phyloP scores from a whole-genome alignment of 2,329 filamentous ascomycete species.

The Nothopassalora personata region DNA sequence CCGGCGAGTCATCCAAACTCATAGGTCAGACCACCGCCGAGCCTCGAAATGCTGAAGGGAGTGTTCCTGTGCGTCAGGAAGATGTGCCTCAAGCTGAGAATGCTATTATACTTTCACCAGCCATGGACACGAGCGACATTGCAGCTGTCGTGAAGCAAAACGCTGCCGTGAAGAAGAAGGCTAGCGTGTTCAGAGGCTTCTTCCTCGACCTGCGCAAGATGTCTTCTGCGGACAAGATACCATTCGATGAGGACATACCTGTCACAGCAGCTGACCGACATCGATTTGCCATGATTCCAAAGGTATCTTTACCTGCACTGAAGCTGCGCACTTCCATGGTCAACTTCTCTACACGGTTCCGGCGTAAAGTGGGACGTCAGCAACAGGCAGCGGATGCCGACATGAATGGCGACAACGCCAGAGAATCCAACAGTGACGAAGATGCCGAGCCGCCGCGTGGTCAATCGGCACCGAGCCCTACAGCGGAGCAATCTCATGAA shows the following conservation, averaged over 20 bases:
- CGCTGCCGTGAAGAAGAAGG: conserved; percentile 7
- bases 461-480: background rate
- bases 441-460: background rate
- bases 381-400: background rate
- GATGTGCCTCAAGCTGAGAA: background rate
- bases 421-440: background rate
- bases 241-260: background rate
- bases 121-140: background rate
- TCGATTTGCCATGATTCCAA: background rate
- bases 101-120: background rate
- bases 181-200: conserved; percentile 8
- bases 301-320: background rate
- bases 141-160: background rate
- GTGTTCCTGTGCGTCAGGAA: background rate
- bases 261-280: background rate
- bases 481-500: too few species aligned
- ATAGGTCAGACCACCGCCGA: background rate
- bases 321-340: background rate
- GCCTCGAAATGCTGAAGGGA: background rate
- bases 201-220: conserved; percentile 9
- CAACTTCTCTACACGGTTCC: background rate
- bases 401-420: background rate
- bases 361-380: background rate
- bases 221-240: conserved; percentile 1
- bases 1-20: background rate